Base-by-base conservation (phyloP, 192 early-diverging fungal species). In the Coemansia furcata region DNA sequence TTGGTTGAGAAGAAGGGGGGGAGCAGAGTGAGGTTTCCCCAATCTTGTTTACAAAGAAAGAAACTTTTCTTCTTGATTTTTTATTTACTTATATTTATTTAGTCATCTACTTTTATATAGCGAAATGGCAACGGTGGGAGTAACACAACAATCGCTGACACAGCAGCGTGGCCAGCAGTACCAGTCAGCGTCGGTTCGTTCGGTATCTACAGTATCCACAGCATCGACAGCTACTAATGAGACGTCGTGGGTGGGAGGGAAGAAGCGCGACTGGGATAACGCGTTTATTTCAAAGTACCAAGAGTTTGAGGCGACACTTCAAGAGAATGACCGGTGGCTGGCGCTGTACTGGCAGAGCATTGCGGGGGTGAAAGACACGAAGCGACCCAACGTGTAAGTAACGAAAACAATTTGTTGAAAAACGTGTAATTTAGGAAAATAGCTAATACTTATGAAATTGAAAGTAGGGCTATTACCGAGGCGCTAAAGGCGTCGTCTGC, bases 231-330 rank as follows among this genome's bases (percentile, higher is more conserved):
- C n/a, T n/a, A n/a, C n/a, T 4, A 61, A 12, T 17, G 65, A 44
- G 35, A 70, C 74, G 32, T 83, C n/a, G n/a, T n/a, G 80, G 80
- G 66, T 83, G 29, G 58, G 72, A 2, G 65, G 66, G 23, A 67
- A 63, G 26, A 83, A 83, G 44, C 80, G 80, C 29, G 76, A 83
- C 69, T 83, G 80, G 80, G 80, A 83, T 17, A 74, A 77, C 42
- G 80, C 80, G 52, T 83, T 83, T 49, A 30, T 75, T 12, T 30
- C 69, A 63, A 83, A 83, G 60, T 74, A 74, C 60, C 47, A 65
- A 19, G 80, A 83, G 49, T 54, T 83, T n/a, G 80, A 83, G 46
- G 52, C 80, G 3, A 83, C 80, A 21, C 38, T 83, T 47, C 76
- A 75, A 21, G 80, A 83, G 43, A 83, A 83, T 70, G 80, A 83